phyloP scores from a whole-genome alignment of 331 rosid genomes.

The Rhamnella rubrinervis region DNA sequence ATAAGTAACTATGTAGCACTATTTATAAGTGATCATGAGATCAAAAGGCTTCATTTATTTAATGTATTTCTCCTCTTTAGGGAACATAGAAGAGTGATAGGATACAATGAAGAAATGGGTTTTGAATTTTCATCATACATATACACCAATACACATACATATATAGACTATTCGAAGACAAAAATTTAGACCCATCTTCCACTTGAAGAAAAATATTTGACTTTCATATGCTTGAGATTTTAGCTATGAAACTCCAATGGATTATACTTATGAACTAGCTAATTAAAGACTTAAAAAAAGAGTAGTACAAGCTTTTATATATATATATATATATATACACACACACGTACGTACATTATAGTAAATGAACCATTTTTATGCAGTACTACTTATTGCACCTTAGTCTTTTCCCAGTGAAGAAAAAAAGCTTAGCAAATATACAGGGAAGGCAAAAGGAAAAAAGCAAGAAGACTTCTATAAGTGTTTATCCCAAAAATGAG shows the following conservation, averaged over 20 bases:
- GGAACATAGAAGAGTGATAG: slow-evolving; percentile 14
- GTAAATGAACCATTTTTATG: slow-evolving; percentile 8
- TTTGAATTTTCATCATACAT: slow-evolving; percentile 11
- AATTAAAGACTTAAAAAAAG: slow-evolving; percentile 9
- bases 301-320: neutral
- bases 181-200: slow-evolving; percentile 7
- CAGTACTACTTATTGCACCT: too few species aligned
- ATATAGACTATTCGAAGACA: neutral
- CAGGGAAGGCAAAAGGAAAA: slow-evolving; percentile 11
- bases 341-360: too few species aligned
- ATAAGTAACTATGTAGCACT: neutral
- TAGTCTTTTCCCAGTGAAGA: neutral
- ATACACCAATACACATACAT: neutral
- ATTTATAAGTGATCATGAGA: neutral
- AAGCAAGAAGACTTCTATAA: slow-evolving; percentile 26
- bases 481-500: neutral
- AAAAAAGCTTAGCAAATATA: neutral
- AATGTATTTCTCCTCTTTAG: slow-evolving; percentile 13
- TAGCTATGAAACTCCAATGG: neutral
- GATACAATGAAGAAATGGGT: slow-evolving; percentile 8
- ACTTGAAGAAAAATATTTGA: neutral
- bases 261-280: neutral
- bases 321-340: too few species aligned
- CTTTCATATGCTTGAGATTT: neutral
- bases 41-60: neutral